Evolutionary conservation across 352 stramenopile genomes (phyloP).

Genomic region (Pythium aristosporum): DNA sequence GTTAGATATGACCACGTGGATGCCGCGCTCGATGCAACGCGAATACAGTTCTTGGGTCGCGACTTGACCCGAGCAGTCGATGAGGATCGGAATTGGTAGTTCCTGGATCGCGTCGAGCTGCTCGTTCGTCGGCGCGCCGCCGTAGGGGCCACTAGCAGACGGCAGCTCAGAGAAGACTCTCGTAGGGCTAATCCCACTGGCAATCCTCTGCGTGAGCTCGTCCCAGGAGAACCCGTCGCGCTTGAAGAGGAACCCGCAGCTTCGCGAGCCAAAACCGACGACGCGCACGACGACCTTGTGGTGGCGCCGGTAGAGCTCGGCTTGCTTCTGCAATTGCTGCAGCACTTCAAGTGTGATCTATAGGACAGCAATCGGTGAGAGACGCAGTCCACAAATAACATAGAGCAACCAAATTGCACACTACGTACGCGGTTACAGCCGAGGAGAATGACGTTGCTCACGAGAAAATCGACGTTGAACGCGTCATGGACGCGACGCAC

Average conservation of each 20-base stretch:
- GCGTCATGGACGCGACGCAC: conserved; percentile 77
- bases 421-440: conserved; percentile 61
- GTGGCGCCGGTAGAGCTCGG: conserved; percentile 58
- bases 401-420: neutral
- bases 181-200: conserved; percentile 39
- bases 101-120: conserved; percentile 64
- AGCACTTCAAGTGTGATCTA: conserved; percentile 67
- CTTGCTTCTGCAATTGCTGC: conserved; percentile 57
- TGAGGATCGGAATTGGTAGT: conserved; percentile 63
- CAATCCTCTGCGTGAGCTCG: conserved; percentile 40
- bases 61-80: conserved; percentile 68
- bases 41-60: conserved; percentile 55
- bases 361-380: neutral
- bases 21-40: conserved; percentile 61
- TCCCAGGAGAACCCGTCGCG: conserved; percentile 50
- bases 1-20: conserved; percentile 75
- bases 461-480: conserved; percentile 77
- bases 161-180: conserved; percentile 30
- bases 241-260: conserved; percentile 57
- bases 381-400: neutral
- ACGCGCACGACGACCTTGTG: conserved; percentile 70
- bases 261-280: conserved; percentile 70
- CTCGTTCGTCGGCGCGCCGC: conserved; percentile 42
- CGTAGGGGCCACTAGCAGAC: conserved; percentile 23
- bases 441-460: conserved; percentile 69